Base-by-base conservation (phyloP, 768 basidiomycete genomes). In the Tricholoma sp. region DNA sequence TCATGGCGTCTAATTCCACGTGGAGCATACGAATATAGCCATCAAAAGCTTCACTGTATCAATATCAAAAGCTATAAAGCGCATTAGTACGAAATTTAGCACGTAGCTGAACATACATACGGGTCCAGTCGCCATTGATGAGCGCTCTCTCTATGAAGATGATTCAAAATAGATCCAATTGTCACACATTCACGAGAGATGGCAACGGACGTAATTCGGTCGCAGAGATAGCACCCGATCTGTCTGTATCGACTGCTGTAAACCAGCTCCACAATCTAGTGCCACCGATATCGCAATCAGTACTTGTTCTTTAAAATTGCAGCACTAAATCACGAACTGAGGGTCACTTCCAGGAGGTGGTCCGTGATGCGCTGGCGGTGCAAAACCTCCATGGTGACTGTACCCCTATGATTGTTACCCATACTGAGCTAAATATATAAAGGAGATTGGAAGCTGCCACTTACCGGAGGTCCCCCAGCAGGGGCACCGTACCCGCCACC, bases 41-140 rank as follows among this genome's bases (percentile, higher is more conserved):
- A 94, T 91, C 60, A 92, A 76, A 32, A 92, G 78, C 75, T 90
- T 91, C 69, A 92, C 87, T 22, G 91, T 93, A 64, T 92, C 91
- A 55, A 89, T 73, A 72, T 92, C 91, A 64, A 93, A 93, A 5
- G 85, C 89, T 90, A 54, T 49, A 55, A 29, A 12, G 27, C 21
- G 18, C 57, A 59, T 52, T 8, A 49, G n/a, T n/a, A 3, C n/a
- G 8, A 16, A 10, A 5, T 47, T 12, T 16, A 47, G 22, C 46
- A 24, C 5, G 24, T 14, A n/a, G 5, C 2, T 19, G 12, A n/a
- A 11, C 12, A 27, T 16, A 77, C 90, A 70, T 61, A 91, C 90
- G 83, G 62, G 79, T 80, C 88, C 88, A 91, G 66, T 93, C 88
- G 39, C 90, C 76, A 65, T 79, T 79, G 52, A 81, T 74, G 57